A percentile compares a stretch with the other conserved stretches of the same genome.
Conservation (phyloP, 768 basidiomycete species). For the Pulveroboletus sp. region DNA sequence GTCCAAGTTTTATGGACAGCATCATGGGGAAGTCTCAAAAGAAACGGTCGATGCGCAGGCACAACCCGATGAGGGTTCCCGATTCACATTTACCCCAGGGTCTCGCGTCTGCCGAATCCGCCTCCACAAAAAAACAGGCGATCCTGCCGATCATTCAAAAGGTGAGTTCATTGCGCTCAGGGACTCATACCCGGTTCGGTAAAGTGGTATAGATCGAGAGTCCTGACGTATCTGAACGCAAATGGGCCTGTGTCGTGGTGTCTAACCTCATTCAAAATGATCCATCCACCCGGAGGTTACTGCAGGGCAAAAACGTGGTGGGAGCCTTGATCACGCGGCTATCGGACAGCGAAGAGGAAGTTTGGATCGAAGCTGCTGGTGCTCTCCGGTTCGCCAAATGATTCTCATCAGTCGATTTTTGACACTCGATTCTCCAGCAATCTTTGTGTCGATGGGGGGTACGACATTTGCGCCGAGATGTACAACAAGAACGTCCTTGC, state of each 20-base stretch:
- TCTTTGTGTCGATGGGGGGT: slow-evolving; percentile 91
- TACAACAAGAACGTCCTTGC: slow-evolving; percentile 91
- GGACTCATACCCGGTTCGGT: neutral
- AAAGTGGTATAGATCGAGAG: slow-evolving; percentile 58
- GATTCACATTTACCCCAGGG: slow-evolving; percentile 88
- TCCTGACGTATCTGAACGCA: slow-evolving; percentile 73
- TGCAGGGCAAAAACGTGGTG: slow-evolving; percentile 90
- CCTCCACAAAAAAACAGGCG: slow-evolving; percentile 71
- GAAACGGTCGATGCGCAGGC: slow-evolving; percentile 76
- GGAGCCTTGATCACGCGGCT: slow-evolving; percentile 82
- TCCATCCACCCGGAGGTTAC: slow-evolving; percentile 81
- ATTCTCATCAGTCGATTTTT: slow-evolving; percentile 3
- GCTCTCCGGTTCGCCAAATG: slow-evolving; percentile 63
- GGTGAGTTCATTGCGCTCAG: slow-evolving; percentile 39
- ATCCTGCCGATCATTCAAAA: slow-evolving; percentile 89
- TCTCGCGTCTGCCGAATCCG: slow-evolving; percentile 65
- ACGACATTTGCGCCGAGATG: slow-evolving; percentile 95
- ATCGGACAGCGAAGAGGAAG: slow-evolving; percentile 87
- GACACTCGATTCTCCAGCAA: slow-evolving; percentile 51
- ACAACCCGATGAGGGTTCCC: slow-evolving; percentile 92
- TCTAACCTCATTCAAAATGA: slow-evolving; percentile 95
- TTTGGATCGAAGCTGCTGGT: slow-evolving; percentile 84
- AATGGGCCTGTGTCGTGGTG: slow-evolving; percentile 96
- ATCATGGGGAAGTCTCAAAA: slow-evolving; percentile 93
- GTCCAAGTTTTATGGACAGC: too few relatives aligned